Percentiles rank a stretch among this genome's conserved stretches.
These are phyloP conservation scores for Leccinum arenicola DNA, from an alignment of 768 basidiomycete genomes.

Conservation along the genomic window DNA sequence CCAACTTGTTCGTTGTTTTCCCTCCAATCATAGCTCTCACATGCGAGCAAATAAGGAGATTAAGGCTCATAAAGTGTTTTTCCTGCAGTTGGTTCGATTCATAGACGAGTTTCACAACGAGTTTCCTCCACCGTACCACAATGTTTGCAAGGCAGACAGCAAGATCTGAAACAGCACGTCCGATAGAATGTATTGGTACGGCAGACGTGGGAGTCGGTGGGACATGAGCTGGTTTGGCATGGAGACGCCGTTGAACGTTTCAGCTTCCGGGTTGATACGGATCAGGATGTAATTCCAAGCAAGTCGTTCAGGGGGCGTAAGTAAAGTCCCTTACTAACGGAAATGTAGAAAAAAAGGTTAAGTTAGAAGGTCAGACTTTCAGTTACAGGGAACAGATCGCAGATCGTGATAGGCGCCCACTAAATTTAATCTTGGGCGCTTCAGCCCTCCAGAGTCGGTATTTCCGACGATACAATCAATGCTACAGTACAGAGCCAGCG, in stretches of 20 bases:
- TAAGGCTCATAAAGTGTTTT: too few relatives aligned
- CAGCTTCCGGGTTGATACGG: not conserved
- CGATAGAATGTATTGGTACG: not conserved
- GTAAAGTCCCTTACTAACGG: not conserved
- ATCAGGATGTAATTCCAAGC: not conserved
- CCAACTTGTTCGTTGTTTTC: too few relatives aligned
- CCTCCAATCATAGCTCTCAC: too few relatives aligned
- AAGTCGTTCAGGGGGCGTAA: not conserved
- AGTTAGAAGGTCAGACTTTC: slow-evolving; percentile 22
- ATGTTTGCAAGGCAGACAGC: not conserved
- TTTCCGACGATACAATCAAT: not conserved
- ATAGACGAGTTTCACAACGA: not conserved
- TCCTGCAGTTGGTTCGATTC: not conserved
- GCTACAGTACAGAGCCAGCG: slow-evolving; percentile 7
- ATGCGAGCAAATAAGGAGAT: too few relatives aligned
- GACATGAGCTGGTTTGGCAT: not conserved
- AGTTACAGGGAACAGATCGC: slow-evolving; percentile 13
- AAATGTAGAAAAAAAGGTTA: not conserved
- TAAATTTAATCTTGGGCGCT: not conserved
- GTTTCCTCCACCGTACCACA: not conserved
- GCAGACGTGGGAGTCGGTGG: not conserved
- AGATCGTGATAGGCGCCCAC: slow-evolving; percentile 13
- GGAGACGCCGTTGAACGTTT: not conserved
- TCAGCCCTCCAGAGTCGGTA: not conserved
- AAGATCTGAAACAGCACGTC: not conserved